Evolutionary conservation across 257 asterid genomes (phyloP), one percentile per base, ranked within the genome.

Genomic region (Solanum rostratum): DNA sequence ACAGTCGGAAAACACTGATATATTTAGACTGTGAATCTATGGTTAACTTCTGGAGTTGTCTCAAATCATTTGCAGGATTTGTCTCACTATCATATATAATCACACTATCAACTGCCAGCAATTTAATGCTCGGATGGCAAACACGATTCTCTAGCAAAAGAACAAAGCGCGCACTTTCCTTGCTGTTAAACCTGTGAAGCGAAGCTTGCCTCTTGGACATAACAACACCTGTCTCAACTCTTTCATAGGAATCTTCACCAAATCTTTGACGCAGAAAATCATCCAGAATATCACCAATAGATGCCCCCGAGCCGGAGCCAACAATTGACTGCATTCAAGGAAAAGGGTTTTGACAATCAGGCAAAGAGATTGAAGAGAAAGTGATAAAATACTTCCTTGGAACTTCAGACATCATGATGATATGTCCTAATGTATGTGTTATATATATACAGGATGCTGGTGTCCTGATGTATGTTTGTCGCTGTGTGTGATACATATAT

Each of bases 121-220:
- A 91, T 87, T 92, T 95, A 62, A 95, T 88, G 57, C 83, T 37
- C 37, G 96, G 84, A 45, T 91, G 65, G 89, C 98, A 93, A 82
- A 96, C 98, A 87, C 98, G 98, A 52, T 89, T 94, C 88, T 95
- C 99, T 69, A 95, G 89, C 76, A 96, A 90, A 87, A 96, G 89
- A 84, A 92, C 95, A 89, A 96, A 96, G 55, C 86, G 92, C 57
- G 88, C 96, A 80, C 87, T 80, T 86, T 90, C 95, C 88, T 88
- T 92, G 86, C 86, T 84, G 91, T 92, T 93, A 90, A 96, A 96
- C 84, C 92, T 92, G 85, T 87, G 86, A 84, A 91, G 87, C 83
- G 94, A 93, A 91, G 96, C 95, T 87, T 95, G 97, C 89, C 81
- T 96, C 88, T 91, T 92, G 81, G 88, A 30, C 83, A 79, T 83